Evolutionary conservation across 176 grass and related monocot species (phyloP).

Genomic region (Tuctoria greenei): DNA sequence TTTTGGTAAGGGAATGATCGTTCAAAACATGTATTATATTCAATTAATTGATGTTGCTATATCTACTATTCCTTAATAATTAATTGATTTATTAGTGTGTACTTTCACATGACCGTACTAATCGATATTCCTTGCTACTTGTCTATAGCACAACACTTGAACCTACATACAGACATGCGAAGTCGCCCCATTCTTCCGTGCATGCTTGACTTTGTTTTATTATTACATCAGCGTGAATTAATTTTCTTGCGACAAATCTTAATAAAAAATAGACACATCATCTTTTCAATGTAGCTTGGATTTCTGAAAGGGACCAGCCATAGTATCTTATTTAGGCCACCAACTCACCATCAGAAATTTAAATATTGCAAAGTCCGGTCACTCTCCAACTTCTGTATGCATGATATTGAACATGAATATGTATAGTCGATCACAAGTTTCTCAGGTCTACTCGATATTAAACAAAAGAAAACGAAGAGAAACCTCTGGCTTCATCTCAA

Average conservation of each 20-base stretch:
- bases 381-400: constrained; percentile 12
- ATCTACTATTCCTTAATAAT: constrained; percentile 36
- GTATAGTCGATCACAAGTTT: constrained; percentile 13
- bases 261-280: neutral
- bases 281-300: constrained; percentile 40
- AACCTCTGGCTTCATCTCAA: constrained; percentile 19
- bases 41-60: too few relatives aligned
- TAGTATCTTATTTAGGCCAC: constrained; percentile 41
- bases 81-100: constrained; percentile 36
- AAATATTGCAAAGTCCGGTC: constrained; percentile 1
- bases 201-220: constrained; percentile 37
- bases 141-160: constrained; percentile 15
- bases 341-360: constrained; percentile 32
- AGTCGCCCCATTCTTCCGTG: constrained; percentile 5
- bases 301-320: constrained; percentile 43
- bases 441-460: constrained; percentile 4
- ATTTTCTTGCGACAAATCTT: constrained; percentile 1
- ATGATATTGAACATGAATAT: constrained; percentile 20
- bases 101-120: constrained; percentile 5
- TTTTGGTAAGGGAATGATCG: too few relatives aligned
- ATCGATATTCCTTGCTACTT: neutral
- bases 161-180: neutral
- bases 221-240: constrained; percentile 15
- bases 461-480: neutral
- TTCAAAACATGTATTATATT: too few relatives aligned